Conservation (phyloP, 176 grass and related monocot genomes). For the Avena eriantha region DNA sequence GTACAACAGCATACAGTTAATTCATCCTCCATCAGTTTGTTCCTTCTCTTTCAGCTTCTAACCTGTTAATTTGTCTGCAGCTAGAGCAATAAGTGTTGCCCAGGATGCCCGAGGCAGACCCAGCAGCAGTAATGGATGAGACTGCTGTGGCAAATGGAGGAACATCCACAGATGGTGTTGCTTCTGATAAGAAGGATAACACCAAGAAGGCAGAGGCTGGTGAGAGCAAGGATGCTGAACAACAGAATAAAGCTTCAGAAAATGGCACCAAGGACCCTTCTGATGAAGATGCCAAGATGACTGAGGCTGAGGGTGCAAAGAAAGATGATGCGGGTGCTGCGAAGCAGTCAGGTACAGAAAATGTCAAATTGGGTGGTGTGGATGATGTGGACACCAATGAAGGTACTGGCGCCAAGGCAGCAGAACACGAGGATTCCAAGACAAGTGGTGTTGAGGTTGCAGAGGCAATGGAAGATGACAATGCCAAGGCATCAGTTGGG, state of each 20-base stretch:
- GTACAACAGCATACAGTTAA: neutral
- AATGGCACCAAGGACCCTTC: constrained; percentile 42
- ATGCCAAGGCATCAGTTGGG: constrained; percentile 9
- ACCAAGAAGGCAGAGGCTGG: constrained; percentile 41
- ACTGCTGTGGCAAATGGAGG: constrained; percentile 50
- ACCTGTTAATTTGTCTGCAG: constrained; percentile 36
- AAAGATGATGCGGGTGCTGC: constrained; percentile 18
- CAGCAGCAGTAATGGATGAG: constrained; percentile 47
- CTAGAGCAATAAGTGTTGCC: constrained; percentile 39
- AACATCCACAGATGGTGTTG: constrained; percentile 15
- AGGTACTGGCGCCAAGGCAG: constrained; percentile 12
- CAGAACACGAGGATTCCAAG: constrained; percentile 40
- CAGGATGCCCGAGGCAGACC: constrained; percentile 44
- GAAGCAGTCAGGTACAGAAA: constrained; percentile 36
- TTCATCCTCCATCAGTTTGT: neutral
- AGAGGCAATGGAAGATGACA: constrained; percentile 26
- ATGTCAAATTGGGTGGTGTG: constrained; percentile 37
- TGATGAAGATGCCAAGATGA: constrained; percentile 49
- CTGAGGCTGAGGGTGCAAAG: constrained; percentile 37
- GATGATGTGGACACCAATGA: constrained; percentile 30
- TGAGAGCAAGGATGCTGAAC: constrained; percentile 30
- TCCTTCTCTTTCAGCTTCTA: neutral
- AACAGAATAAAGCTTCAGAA: constrained; percentile 41
- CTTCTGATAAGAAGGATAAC: constrained; percentile 34
- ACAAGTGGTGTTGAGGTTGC: constrained; percentile 17